Percentiles rank a stretch among this genome's conserved stretches.
phyloP scores from a whole-genome alignment of 2,329 filamentous ascomycete genomes.

The Hypoxylon sp. region DNA sequence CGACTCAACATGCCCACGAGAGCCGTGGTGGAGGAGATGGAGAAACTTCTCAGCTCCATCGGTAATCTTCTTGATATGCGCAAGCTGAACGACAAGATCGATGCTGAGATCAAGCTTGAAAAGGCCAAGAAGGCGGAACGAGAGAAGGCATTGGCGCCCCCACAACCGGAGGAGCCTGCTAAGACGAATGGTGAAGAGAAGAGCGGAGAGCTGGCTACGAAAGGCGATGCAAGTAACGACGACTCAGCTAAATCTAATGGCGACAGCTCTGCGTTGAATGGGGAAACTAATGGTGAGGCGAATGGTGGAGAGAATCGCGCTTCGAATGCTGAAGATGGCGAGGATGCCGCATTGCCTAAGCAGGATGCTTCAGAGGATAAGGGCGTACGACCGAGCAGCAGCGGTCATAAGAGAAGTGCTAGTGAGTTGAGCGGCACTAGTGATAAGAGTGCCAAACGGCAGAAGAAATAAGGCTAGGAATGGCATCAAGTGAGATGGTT shows the following conservation, averaged over 20 bases:
- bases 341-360: too few relatives aligned
- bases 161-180: conserved; percentile 23
- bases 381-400: conserved; percentile 48
- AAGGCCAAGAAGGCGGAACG: conserved; percentile 64
- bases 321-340: conserved; percentile 12
- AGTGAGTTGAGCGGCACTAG: conserved; percentile 78
- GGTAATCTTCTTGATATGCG: conserved; percentile 74
- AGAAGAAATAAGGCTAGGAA: conserved; percentile 62
- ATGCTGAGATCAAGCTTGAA: conserved; percentile 72
- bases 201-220: conserved; percentile 2
- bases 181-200: conserved; percentile 24
- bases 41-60: conserved; percentile 73
- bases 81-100: conserved; percentile 79
- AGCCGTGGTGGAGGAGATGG: conserved; percentile 75
- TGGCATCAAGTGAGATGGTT: too few relatives aligned
- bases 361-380: conserved; percentile 47
- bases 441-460: conserved; percentile 68
- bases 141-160: conserved; percentile 50
- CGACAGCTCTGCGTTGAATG: conserved; percentile 21
- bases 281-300: conserved; percentile 4
- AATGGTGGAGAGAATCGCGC: conserved; percentile 2
- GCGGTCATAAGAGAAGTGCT: conserved; percentile 78
- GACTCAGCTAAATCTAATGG: conserved; percentile 19
- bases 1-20: conserved; percentile 78
- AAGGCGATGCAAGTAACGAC: not conserved